Evolutionary conservation across 495 filamentous ascomycete species (phyloP).

Genomic region (Penicillium cosmopolitanum): DNA sequence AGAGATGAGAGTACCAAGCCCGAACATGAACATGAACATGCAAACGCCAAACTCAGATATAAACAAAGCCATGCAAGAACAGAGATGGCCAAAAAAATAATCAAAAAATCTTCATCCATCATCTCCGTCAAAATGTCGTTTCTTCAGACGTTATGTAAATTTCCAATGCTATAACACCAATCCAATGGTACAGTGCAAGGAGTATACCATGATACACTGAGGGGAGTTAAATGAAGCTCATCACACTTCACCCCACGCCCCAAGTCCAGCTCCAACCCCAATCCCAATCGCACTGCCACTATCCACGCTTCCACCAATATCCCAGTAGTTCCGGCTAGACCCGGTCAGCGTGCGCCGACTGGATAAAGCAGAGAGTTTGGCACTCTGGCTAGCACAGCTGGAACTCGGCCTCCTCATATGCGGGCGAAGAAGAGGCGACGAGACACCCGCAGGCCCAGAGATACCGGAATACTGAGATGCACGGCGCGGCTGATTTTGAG

Average conservation of each 20-base stretch:
- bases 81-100: background rate
- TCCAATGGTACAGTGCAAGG: too few species aligned
- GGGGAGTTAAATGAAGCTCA: background rate
- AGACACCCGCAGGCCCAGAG: slow-evolving; percentile 49
- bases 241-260: slow-evolving; percentile 75
- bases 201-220: background rate
- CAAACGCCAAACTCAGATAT: slow-evolving; percentile 2
- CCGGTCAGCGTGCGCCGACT: slow-evolving; percentile 55
- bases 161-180: background rate
- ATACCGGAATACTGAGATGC: slow-evolving; percentile 52
- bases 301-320: slow-evolving; percentile 77
- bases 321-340: slow-evolving; percentile 83
- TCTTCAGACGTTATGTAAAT: background rate
- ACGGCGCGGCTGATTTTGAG: slow-evolving; percentile 53
- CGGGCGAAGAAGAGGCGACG: slow-evolving; percentile 41
- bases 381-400: slow-evolving; percentile 83
- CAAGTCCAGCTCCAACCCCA: slow-evolving; percentile 63
- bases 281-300: slow-evolving; percentile 71
- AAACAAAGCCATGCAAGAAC: background rate
- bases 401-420: slow-evolving; percentile 58
- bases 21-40: slow-evolving; percentile 1
- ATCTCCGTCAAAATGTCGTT: slow-evolving; percentile 11
- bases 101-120: background rate
- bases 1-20: slow-evolving; percentile 5
- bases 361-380: slow-evolving; percentile 61